Evolutionary conservation across 1,284 basidiomycete species (phyloP), one percentile per base, ranked within the genome.

Genomic region (Melanopsichium pennsylvanicum): DNA sequence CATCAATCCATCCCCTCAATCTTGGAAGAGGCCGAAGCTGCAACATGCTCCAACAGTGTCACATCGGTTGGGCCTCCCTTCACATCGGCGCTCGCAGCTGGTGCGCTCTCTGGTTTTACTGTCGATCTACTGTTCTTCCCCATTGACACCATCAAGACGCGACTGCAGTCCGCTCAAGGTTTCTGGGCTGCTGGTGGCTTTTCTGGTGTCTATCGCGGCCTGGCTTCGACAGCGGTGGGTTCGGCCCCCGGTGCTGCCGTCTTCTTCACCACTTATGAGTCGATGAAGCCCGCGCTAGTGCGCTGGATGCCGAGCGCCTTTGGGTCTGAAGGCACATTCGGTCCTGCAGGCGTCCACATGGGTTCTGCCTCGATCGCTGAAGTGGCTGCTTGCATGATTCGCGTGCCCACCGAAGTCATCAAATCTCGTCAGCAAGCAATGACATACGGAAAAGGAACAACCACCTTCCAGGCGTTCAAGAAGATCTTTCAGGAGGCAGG

Each of bases 251-350:
- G 95, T 79, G 95, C 95, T 57, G 92, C 94, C 1, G 87, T 88
- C 1, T 99, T 99, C 84, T 99, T 99, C 82, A 90, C 91, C 19
- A 92, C 89, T 0, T 99, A 99, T 80, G 94, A 97, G 76, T 87
- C 87, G 12, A 85, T 95, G 72, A 98, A 99, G 83, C 86, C 86
- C 41, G 83, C 82, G 10, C 46, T 80, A 19, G 43, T 62, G 7
- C 41, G 57, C 3, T 52, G 61, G 47, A 25, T 55, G 32, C 51
- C 47, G 0, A 47, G 45, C 5, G 49, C 64, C 4, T 64, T 69
- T 48, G 60, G 58, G 2, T 31, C 46, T 4, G 44, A 56, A 9
- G 61, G 58, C 58, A 57, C 66, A 50, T 33, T 61, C 46, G 66
- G 42, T 21, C 50, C 79, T 5, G 74, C 81, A 0, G 40, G 75